A percentile compares a stretch with the other conserved stretches of the same genome.
Evolutionary conservation across 345 rosid genomes (phyloP).

Genomic region (Populus alba): DNA sequence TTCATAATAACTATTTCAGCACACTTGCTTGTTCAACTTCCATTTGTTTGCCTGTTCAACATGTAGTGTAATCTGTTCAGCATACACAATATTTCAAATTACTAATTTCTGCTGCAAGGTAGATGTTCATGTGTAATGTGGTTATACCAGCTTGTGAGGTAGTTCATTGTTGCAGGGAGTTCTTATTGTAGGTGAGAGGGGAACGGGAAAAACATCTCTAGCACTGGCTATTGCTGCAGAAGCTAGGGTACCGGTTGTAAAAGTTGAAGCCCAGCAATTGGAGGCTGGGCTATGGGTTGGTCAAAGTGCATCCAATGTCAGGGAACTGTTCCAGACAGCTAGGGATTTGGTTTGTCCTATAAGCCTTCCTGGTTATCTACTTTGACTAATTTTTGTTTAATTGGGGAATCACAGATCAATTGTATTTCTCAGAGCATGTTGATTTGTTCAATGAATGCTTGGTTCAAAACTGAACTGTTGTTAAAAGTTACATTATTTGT

Average conservation of each 20-base stretch:
- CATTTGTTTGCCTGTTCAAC: background rate
- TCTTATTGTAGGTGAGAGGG: conserved; percentile 94
- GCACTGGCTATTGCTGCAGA: conserved; percentile 96
- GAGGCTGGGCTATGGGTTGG: conserved; percentile 99
- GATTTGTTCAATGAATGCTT: background rate
- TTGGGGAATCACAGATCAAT: background rate
- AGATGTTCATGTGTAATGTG: background rate
- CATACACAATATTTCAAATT: background rate
- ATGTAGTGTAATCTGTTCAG: conserved; percentile 12
- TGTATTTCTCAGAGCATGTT: background rate
- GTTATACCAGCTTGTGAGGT: conserved; percentile 8
- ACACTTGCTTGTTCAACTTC: background rate
- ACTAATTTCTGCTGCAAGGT: background rate
- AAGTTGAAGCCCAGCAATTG: conserved; percentile 80
- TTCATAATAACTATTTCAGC: background rate
- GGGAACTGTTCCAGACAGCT: conserved; percentile 96
- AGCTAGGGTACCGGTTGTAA: conserved; percentile 93
- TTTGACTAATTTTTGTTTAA: background rate
- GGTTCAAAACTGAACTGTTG: background rate
- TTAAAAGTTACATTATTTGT: background rate
- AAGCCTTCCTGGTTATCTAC: conserved; percentile 21
- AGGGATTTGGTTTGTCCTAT: conserved; percentile 72
- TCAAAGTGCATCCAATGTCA: conserved; percentile 93
- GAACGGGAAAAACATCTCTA: conserved; percentile 89
- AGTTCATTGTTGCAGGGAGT: conserved; percentile 67